phyloP scores from a whole-genome alignment of 345 rosid species.

The Erucastrum elatum region DNA sequence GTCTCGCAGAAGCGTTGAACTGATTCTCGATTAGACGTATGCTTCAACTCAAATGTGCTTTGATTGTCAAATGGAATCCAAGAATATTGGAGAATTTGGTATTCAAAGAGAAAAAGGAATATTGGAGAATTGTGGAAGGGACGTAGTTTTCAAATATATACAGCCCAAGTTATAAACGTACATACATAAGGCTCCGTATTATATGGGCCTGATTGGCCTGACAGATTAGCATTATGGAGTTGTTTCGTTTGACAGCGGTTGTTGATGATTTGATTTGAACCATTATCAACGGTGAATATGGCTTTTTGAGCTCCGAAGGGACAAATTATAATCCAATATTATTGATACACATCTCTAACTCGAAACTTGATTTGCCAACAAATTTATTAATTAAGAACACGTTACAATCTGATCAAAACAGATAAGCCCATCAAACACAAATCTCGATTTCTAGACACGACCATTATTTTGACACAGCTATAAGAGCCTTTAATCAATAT shows the following conservation, averaged over 20 bases:
- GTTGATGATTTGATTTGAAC: neutral
- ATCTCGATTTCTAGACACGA: slow-evolving; percentile 6
- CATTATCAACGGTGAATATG: neutral
- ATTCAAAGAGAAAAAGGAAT: too few relatives aligned
- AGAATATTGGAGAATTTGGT: too few relatives aligned
- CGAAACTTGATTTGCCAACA: slow-evolving; percentile 23
- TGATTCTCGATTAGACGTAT: too few relatives aligned
- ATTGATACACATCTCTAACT: neutral
- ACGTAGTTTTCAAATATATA: neutral
- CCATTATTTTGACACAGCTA: slow-evolving; percentile 15
- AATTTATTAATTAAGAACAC: slow-evolving; percentile 14
- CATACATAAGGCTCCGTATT: neutral
- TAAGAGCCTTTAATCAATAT: slow-evolving; percentile 3
- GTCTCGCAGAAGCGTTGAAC: too few relatives aligned
- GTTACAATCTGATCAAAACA: slow-evolving; percentile 26
- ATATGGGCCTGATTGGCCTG: neutral
- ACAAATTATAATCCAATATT: neutral
- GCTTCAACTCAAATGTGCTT: too few relatives aligned
- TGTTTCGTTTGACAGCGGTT: slow-evolving; percentile 1
- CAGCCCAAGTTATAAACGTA: slow-evolving; percentile 1
- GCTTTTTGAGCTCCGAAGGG: slow-evolving; percentile 22
- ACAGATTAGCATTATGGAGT: neutral
- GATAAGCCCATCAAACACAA: slow-evolving; percentile 4
- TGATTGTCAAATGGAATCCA: too few relatives aligned
- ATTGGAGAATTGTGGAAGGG: neutral